Conservation (phyloP, 345 rosid genomes). For the Populus davidiana region DNA sequence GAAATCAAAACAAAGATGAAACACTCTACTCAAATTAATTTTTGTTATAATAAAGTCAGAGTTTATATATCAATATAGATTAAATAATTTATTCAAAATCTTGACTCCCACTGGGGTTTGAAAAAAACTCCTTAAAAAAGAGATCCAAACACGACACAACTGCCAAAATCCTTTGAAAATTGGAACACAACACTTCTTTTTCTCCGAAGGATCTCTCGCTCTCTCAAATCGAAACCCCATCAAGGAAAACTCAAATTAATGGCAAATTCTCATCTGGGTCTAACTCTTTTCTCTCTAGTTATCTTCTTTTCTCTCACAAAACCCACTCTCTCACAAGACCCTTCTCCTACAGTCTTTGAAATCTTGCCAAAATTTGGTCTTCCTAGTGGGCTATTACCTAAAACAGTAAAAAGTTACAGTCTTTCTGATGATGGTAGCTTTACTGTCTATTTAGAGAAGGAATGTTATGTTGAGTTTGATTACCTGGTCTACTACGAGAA, state of each 20-base stretch:
- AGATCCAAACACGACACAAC: background rate
- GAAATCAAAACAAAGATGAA: no score
- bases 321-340: constrained; percentile 24
- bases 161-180: background rate
- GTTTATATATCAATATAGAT: no score
- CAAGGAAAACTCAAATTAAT: background rate
- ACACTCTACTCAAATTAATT: no score
- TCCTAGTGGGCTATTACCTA: constrained; percentile 77
- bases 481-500: constrained; percentile 78
- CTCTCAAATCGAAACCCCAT: background rate
- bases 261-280: constrained; percentile 4
- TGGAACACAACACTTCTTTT: background rate
- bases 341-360: constrained; percentile 52
- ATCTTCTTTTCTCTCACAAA: constrained; percentile 19
- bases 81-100: no score
- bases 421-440: constrained; percentile 65
- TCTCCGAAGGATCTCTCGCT: background rate
- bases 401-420: constrained; percentile 51
- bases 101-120: no score
- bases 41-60: no score
- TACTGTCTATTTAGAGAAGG: constrained; percentile 43
- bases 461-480: constrained; percentile 72
- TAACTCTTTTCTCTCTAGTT: constrained; percentile 18
- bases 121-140: background rate
- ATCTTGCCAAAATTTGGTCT: constrained; percentile 87